These are phyloP conservation scores for Barbarea vulgaris DNA, from an alignment of 345 rosid genomes.

Conservation along the genomic window DNA sequence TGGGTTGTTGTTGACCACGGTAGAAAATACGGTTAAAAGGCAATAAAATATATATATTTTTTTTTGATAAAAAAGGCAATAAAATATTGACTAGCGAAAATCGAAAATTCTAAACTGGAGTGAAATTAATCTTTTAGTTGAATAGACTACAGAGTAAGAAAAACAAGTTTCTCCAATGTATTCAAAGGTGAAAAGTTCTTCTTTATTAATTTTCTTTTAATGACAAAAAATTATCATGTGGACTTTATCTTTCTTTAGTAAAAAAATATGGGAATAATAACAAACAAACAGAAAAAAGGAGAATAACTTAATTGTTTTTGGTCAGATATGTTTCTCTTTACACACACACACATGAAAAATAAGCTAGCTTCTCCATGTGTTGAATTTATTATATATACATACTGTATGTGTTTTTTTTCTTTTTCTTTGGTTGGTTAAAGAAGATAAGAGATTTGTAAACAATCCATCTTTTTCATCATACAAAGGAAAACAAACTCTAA, in stretches of 20 bases:
- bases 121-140: not conserved
- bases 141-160: not conserved
- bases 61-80: no score
- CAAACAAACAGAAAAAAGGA: not conserved
- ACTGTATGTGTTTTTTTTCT: not conserved
- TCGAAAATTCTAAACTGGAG: not conserved
- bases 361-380: constrained; percentile 7
- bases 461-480: constrained; percentile 6
- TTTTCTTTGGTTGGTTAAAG: not conserved
- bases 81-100: not conserved
- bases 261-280: not conserved
- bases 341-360: constrained; percentile 13
- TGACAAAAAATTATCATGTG: not conserved
- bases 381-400: not conserved
- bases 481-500: constrained; percentile 14
- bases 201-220: not conserved
- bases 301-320: not conserved
- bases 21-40: not conserved
- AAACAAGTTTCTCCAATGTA: not conserved
- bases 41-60: not conserved
- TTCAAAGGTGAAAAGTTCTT: not conserved
- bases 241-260: not conserved
- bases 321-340: constrained; percentile 23
- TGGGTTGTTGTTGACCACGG: not conserved
- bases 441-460: constrained; percentile 1